Evolutionary conservation across 352 stramenopile species (phyloP).

Genomic region (Thraustochytrium striatum): DNA sequence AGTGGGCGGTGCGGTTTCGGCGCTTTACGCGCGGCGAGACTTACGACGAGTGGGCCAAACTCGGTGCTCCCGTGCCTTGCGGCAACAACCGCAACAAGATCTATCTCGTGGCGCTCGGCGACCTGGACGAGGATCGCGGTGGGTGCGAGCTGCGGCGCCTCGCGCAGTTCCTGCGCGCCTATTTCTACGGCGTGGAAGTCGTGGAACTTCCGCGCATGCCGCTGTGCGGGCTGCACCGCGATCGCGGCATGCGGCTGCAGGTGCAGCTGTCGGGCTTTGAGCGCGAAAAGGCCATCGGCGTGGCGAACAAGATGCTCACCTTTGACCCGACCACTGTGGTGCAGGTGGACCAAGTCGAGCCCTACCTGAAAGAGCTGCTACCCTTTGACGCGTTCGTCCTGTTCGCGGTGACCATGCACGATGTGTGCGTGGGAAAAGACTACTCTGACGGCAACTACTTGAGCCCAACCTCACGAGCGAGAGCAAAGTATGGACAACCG

Average conservation of each 20-base stretch:
- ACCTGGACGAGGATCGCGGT: conserved; percentile 4
- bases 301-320: not conserved
- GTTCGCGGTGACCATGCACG: conserved; percentile 15
- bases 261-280: conserved; percentile 13
- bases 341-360: not conserved
- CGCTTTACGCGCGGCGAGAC: not conserved
- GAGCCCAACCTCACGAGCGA: conserved; percentile 10
- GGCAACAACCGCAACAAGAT: conserved; percentile 38
- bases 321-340: not conserved
- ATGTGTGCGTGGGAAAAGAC: not conserved
- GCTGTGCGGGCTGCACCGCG: conserved; percentile 10
- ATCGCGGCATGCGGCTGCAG: conserved; percentile 30
- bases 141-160: not conserved
- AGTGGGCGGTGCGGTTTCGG: not conserved
- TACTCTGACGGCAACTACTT: conserved; percentile 6
- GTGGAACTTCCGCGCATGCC: not conserved
- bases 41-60: conserved; percentile 14
- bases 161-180: conserved; percentile 11
- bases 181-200: conserved; percentile 23
- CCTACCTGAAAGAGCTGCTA: conserved; percentile 8
- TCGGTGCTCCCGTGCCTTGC: not conserved
- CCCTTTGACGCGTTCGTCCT: conserved; percentile 32
- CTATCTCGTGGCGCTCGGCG: conserved; percentile 26
- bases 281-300: not conserved
- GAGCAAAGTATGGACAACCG: not conserved